phyloP scores from a whole-genome alignment of 2,329 filamentous ascomycete genomes.

The Microsporum ferrugineum region DNA sequence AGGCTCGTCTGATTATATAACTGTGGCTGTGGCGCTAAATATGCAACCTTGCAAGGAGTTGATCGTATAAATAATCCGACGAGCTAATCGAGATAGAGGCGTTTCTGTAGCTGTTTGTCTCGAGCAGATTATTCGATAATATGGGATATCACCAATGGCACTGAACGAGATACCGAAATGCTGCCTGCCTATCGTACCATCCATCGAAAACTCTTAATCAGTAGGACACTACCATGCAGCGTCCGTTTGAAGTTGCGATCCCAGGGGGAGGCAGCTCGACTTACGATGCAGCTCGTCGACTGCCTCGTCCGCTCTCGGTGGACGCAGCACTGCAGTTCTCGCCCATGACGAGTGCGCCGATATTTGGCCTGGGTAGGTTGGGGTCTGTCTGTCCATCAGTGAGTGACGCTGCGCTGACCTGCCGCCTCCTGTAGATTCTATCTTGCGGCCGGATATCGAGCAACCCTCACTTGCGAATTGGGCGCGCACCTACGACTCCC shows the following conservation, averaged over 20 bases:
- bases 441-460: conserved; percentile 33
- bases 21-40: background rate
- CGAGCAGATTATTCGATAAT: background rate
- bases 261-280: conserved; percentile 22
- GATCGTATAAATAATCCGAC: background rate
- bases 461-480: conserved; percentile 27
- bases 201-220: background rate
- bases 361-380: conserved; percentile 35
- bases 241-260: conserved; percentile 34
- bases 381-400: background rate
- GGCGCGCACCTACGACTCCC: conserved; percentile 39
- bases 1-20: background rate
- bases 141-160: conserved; percentile 17
- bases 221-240: conserved; percentile 26
- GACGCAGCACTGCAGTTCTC: conserved; percentile 40
- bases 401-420: background rate
- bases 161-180: conserved; percentile 17
- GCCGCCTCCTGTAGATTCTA: conserved; percentile 25
- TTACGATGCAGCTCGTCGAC: conserved; percentile 21
- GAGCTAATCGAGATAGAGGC: background rate
- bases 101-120: background rate
- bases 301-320: conserved; percentile 31
- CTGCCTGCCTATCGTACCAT: background rate
- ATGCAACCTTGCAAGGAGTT: background rate
- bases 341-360: conserved; percentile 39